Base-by-base conservation (phyloP, 129 eudicot genomes). In the Rutidosis leptorrhynchoides region DNA sequence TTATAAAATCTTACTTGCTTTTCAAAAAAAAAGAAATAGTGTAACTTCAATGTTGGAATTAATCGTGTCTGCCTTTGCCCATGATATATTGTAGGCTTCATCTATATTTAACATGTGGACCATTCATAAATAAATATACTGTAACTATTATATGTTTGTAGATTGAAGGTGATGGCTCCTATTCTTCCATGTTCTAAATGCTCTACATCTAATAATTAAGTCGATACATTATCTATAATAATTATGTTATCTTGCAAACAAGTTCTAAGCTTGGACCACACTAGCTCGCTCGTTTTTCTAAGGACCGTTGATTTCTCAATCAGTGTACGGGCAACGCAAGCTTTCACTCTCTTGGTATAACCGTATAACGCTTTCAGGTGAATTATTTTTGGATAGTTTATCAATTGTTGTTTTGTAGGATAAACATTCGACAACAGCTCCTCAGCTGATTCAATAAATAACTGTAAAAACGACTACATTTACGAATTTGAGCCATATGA, bases 11-110 rank as follows among this genome's bases (percentile, higher is more conserved):
- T n/a, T n/a, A n/a, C n/a, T n/a, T n/a, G n/a, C n/a, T n/a, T n/a
- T n/a, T n/a, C n/a, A n/a, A n/a, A n/a, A n/a, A n/a, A n/a, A n/a
- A n/a, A n/a, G n/a, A n/a, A n/a, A n/a, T n/a, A n/a, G n/a, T n/a
- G n/a, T 67, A 32, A 67, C 15, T 30, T 17, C 8, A 30, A 76
- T 35, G 68, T 74, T 2, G 19, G 3, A 48, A n/a, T 15, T 48
- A 3, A 48, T 10, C 22, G 4, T 48, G 54, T 48, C 2, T 48
- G 11, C 56, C 56, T 11, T 49, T 23, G 10, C 6, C 56, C 46
- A 2, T 11, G 46, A n/a, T 19, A n/a, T 19, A 8, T 5, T 6
- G 56, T 51, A 51, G 54, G 56, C 19, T 51, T 20, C 56, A 49
- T 49, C 23, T 49, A 48, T 48, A 48, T 4, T 15, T 48, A 16